Conservation (phyloP, 768 basidiomycete species). For the Mrakia hoshinonis region DNA sequence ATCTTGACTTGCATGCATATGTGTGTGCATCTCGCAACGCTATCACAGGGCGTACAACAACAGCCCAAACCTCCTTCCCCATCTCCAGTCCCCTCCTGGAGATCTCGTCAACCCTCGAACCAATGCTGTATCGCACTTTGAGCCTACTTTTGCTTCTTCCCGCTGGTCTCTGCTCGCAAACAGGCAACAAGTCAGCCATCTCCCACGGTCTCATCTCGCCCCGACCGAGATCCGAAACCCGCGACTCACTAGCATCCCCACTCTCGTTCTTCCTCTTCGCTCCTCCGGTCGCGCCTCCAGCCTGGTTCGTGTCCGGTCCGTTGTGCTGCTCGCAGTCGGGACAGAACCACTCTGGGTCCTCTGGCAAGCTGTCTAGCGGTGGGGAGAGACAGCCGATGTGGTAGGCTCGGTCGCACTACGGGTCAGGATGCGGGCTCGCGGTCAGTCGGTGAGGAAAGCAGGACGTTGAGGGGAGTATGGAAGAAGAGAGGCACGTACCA, state of each 20-base stretch:
- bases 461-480: not conserved
- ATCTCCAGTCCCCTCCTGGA: no score
- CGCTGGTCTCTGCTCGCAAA: no score
- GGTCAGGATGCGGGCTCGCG: not conserved
- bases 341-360: slow-evolving; percentile 62
- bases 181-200: no score
- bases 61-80: no score
- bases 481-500: not conserved
- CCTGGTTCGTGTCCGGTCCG: not conserved
- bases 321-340: not conserved
- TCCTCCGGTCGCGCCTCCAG: not conserved
- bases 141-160: no score
- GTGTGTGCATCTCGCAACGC: no score
- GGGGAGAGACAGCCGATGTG: slow-evolving; percentile 74
- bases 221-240: not conserved
- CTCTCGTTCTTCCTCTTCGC: slow-evolving; percentile 11
- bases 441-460: no score
- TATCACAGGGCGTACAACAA: no score
- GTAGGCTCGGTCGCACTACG: slow-evolving; percentile 78
- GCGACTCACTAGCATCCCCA: not conserved
- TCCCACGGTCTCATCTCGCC: not conserved
- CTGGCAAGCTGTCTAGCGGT: slow-evolving; percentile 65
- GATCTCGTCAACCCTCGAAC: no score
- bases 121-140: no score
- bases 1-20: no score